These are phyloP conservation scores for Stachybotrys elegans DNA, from an alignment of 2,329 filamentous ascomycete genomes.

Conservation along the genomic window DNA sequence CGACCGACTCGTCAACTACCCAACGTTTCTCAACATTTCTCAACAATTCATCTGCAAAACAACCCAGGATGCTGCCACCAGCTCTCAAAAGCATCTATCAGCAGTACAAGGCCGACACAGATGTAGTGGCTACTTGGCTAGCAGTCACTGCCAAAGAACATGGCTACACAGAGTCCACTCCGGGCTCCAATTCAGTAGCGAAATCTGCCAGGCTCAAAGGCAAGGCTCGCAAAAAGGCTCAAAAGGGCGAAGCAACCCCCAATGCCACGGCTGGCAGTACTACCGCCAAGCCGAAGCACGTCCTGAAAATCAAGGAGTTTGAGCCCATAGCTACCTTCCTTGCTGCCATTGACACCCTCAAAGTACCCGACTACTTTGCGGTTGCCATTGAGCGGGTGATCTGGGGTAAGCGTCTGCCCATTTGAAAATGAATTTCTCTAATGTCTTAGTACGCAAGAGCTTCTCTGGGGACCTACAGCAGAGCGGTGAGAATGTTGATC, in stretches of 20 bases:
- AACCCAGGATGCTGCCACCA: slow-evolving; percentile 6
- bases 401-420: slow-evolving; percentile 4
- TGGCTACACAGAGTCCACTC: slow-evolving; percentile 4
- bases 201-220: slow-evolving; percentile 6
- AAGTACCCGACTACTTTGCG: slow-evolving; percentile 8
- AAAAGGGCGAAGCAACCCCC: slow-evolving; percentile 1
- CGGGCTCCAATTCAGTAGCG: not conserved
- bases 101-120: slow-evolving; percentile 15
- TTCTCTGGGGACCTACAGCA: slow-evolving; percentile 8
- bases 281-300: not conserved
- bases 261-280: not conserved
- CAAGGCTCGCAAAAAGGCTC: slow-evolving; percentile 7
- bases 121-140: slow-evolving; percentile 12
- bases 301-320: slow-evolving; percentile 12
- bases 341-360: slow-evolving; percentile 6
- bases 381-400: slow-evolving; percentile 13
- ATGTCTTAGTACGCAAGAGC: slow-evolving; percentile 7
- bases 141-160: slow-evolving; percentile 11
- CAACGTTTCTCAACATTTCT: too few species aligned
- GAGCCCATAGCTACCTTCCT: slow-evolving; percentile 12
- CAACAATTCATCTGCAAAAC: too few species aligned
- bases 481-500: not conserved
- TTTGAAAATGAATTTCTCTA: not conserved
- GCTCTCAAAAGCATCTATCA: slow-evolving; percentile 10
- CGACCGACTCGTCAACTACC: too few species aligned